These are phyloP conservation scores for Pichia exigua DNA, from an alignment of 805 yeast genomes.

Conservation along the genomic window DNA sequence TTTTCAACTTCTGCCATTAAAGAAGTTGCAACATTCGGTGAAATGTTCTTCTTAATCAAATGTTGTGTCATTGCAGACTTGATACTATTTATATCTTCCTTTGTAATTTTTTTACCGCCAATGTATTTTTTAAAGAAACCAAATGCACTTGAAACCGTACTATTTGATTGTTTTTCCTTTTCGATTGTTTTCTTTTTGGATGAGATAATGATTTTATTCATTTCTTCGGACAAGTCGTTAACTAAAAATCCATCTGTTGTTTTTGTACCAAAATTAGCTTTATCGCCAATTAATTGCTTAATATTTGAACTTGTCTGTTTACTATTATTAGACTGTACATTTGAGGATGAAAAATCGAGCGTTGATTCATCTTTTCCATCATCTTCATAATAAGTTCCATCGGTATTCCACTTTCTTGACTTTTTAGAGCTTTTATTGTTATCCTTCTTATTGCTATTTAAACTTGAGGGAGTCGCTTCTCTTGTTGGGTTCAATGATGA, in stretches of 20 bases:
- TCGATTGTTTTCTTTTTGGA: conserved; percentile 17
- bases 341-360: conserved; percentile 48
- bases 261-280: conserved; percentile 33
- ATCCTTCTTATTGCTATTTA: conserved; percentile 9
- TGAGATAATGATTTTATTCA: conserved; percentile 31
- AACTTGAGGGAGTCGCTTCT: neutral
- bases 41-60: conserved; percentile 77
- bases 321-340: conserved; percentile 10
- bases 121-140: conserved; percentile 52
- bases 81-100: conserved; percentile 58
- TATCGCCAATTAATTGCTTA: conserved; percentile 32
- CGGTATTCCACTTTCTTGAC: conserved; percentile 59
- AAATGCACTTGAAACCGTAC: conserved; percentile 36
- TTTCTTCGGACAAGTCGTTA: conserved; percentile 51
- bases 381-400: conserved; percentile 46
- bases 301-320: conserved; percentile 21
- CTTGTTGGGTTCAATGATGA: neutral
- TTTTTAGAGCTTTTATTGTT: conserved; percentile 28
- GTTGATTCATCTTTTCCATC: conserved; percentile 25
- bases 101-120: conserved; percentile 62
- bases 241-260: conserved; percentile 52
- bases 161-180: conserved; percentile 13
- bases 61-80: conserved; percentile 64
- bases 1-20: conserved; percentile 63
- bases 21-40: conserved; percentile 77